These are phyloP conservation scores for Udeniomyces megalosporus DNA, from an alignment of 768 basidiomycete species.

Conservation along the genomic window DNA sequence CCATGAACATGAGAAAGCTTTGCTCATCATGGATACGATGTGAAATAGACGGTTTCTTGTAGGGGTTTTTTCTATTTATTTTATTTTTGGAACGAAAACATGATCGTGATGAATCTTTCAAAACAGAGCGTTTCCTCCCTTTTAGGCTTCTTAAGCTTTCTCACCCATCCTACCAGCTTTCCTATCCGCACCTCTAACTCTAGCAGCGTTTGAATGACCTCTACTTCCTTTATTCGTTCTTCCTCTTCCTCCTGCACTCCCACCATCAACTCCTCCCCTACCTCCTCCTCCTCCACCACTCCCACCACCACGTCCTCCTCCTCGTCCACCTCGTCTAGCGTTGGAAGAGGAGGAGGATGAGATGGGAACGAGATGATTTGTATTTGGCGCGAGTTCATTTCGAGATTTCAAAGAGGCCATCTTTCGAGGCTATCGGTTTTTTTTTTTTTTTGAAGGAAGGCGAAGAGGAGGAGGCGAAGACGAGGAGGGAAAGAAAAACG, in stretches of 20 bases:
- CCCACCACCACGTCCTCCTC: constrained; percentile 28
- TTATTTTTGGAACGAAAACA: too few species aligned
- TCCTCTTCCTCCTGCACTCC: constrained; percentile 36
- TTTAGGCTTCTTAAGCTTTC: too few species aligned
- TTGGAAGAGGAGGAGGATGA: neutral
- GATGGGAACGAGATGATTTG: constrained; percentile 16
- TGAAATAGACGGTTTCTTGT: too few species aligned
- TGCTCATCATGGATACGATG: too few species aligned
- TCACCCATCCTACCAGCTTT: constrained; percentile 35
- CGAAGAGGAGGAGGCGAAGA: neutral
- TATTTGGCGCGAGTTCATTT: constrained; percentile 61
- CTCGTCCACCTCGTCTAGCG: constrained; percentile 21
- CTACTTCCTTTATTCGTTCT: constrained; percentile 66
- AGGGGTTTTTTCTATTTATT: too few species aligned
- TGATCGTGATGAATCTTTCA: too few species aligned
- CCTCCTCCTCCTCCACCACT: constrained; percentile 26
- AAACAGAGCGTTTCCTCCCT: too few species aligned
- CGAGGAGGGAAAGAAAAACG: neutral
- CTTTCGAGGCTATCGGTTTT: neutral
- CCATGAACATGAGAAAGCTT: too few species aligned
- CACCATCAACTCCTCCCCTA: constrained; percentile 19
- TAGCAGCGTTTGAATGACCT: constrained; percentile 50
- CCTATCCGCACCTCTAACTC: constrained; percentile 73
- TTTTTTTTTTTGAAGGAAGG: neutral
- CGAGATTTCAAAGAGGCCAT: constrained; percentile 52